These are phyloP conservation scores for Podospora fimiseda DNA, from an alignment of 495 filamentous ascomycete species.

Conservation along the genomic window DNA sequence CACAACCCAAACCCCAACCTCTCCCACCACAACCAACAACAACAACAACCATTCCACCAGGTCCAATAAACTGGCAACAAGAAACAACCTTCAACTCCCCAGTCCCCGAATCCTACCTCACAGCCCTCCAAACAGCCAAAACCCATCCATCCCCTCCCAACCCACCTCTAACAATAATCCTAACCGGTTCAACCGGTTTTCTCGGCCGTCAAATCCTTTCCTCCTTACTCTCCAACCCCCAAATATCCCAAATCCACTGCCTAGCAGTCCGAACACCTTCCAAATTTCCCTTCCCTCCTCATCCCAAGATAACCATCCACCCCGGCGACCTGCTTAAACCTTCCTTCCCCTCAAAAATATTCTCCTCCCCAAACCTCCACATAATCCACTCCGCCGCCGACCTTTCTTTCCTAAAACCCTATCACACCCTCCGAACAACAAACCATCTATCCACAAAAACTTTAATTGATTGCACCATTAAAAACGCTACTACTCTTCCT, in stretches of 20 bases:
- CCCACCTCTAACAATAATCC: constrained; percentile 8
- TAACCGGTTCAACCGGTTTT: constrained; percentile 32
- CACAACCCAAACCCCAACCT: neutral
- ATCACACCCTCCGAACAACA: constrained; percentile 30
- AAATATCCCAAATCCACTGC: constrained; percentile 15
- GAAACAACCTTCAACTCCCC: constrained; percentile 7
- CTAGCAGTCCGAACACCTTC: constrained; percentile 16
- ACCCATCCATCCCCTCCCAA: neutral
- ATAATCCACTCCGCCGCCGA: constrained; percentile 50
- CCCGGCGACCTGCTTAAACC: constrained; percentile 25
- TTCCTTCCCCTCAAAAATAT: constrained; percentile 35
- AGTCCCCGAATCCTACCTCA: neutral
- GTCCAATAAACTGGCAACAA: constrained; percentile 7
- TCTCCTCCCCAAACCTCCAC: constrained; percentile 18
- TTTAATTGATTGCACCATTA: constrained; percentile 14
- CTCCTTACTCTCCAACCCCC: neutral
- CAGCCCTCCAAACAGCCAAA: neutral
- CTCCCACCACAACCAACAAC: neutral
- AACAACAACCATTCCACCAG: too few species aligned
- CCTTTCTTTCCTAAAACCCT: constrained; percentile 42
- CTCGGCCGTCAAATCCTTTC: constrained; percentile 19
- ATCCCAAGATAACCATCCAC: constrained; percentile 29
- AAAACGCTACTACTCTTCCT: constrained; percentile 16
- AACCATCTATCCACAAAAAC: constrained; percentile 38
- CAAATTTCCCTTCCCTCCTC: constrained; percentile 8